These are phyloP conservation scores for Agastache rugosa DNA, from an alignment of 257 asterid genomes.

Conservation along the genomic window DNA sequence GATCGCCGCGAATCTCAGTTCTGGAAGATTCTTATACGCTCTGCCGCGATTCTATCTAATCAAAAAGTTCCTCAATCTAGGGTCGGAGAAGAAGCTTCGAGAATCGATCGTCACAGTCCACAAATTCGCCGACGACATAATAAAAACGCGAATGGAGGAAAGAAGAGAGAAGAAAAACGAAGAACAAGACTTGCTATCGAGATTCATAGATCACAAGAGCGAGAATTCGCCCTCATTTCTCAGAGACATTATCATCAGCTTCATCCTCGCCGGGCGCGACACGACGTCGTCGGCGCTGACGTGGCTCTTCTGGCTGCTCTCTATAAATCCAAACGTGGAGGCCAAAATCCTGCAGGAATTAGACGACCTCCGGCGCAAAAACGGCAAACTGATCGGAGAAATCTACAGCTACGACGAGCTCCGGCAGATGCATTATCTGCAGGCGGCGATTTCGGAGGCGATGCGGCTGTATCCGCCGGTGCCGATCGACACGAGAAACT, in stretches of 20 bases:
- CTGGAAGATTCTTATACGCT: constrained; percentile 80
- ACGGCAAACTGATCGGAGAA: constrained; percentile 45
- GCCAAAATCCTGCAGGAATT: constrained; percentile 60
- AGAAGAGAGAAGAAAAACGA: constrained; percentile 47
- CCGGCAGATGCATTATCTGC: constrained; percentile 86
- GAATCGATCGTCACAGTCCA: constrained; percentile 64
- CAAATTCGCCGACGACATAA: constrained; percentile 72
- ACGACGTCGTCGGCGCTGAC: constrained; percentile 86
- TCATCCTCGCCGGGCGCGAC: constrained; percentile 90
- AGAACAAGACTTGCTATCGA: constrained; percentile 73
- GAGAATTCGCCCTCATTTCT: constrained; percentile 60
- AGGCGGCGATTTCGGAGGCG: constrained; percentile 79
- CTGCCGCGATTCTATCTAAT: constrained; percentile 45
- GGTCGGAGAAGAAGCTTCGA: constrained; percentile 62
- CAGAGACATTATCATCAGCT: constrained; percentile 81
- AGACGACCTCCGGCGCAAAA: constrained; percentile 34
- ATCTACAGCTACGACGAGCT: constrained; percentile 63
- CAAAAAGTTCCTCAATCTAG: constrained; percentile 62
- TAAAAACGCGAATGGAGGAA: constrained; percentile 60
- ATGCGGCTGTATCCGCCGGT: constrained; percentile 95
- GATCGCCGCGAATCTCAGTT: constrained; percentile 72
- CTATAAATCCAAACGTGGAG: constrained; percentile 48
- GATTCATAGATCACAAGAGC: constrained; percentile 55
- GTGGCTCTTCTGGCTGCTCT: constrained; percentile 87
- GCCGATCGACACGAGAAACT: constrained; percentile 65